Conservation (phyloP, 192 early-diverging fungal genomes). For the Podila verticillata region DNA sequence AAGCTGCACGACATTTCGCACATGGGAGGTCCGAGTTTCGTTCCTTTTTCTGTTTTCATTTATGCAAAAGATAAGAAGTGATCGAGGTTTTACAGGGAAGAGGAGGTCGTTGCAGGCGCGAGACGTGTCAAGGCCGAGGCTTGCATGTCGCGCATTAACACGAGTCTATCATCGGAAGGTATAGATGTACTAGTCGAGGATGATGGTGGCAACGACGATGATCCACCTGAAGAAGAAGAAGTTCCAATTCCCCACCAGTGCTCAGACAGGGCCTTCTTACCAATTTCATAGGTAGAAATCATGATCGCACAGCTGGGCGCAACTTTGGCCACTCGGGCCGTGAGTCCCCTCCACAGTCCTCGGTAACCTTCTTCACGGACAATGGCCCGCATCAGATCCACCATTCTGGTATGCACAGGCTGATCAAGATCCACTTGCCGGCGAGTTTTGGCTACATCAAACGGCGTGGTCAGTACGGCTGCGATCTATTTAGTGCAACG, state of each 20-base stretch:
- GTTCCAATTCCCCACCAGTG: slow-evolving; percentile 50
- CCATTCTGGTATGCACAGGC: slow-evolving; percentile 42
- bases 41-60: background rate
- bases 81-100: background rate
- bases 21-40: too few relatives aligned
- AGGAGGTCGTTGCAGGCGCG: background rate
- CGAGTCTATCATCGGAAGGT: slow-evolving; percentile 17
- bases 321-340: slow-evolving; percentile 86
- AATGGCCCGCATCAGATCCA: slow-evolving; percentile 52
- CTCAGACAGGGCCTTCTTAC: slow-evolving; percentile 60
- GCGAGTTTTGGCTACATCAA: slow-evolving; percentile 95
- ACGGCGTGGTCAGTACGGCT: slow-evolving; percentile 89
- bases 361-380: slow-evolving; percentile 58
- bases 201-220: slow-evolving; percentile 5
- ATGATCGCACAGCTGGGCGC: slow-evolving; percentile 95
- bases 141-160: slow-evolving; percentile 22
- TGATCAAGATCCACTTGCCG: slow-evolving; percentile 73
- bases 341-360: slow-evolving; percentile 67
- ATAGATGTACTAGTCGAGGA: background rate
- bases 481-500: slow-evolving; percentile 70
- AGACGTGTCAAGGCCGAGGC: background rate
- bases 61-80: background rate
- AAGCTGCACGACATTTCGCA: too few relatives aligned
- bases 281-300: slow-evolving; percentile 90
- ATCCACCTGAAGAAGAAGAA: slow-evolving; percentile 1